These are phyloP conservation scores for Rubia balearica DNA, from an alignment of 305 asterid species.

Conservation along the genomic window DNA sequence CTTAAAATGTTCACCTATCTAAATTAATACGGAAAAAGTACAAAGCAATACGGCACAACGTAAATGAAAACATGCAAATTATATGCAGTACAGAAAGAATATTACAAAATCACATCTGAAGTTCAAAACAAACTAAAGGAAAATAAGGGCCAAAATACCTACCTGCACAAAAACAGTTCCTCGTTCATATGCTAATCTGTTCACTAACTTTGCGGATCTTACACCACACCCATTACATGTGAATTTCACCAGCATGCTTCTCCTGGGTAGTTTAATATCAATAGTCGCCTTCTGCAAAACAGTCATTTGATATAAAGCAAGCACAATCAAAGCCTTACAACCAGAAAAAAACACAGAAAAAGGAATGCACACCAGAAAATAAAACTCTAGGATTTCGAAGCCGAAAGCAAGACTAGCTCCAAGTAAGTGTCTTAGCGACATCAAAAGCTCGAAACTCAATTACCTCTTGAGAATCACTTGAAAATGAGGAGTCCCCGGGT, in stretches of 20 bases:
- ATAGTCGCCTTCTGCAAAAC: conserved; percentile 47
- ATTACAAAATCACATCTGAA: neutral
- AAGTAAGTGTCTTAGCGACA: too few relatives aligned
- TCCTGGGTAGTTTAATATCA: conserved; percentile 79
- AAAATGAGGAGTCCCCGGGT: conserved; percentile 28
- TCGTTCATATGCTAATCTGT: conserved; percentile 79
- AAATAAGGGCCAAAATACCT: conserved; percentile 11
- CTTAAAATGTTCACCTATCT: neutral
- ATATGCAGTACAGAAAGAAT: neutral
- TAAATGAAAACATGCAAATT: neutral
- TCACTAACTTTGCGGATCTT: conserved; percentile 59
- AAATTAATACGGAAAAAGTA: neutral
- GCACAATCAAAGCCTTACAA: neutral
- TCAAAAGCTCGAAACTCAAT: neutral
- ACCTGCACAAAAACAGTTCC: conserved; percentile 93
- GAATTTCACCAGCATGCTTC: conserved; percentile 67
- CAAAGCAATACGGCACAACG: neutral
- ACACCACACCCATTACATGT: conserved; percentile 71
- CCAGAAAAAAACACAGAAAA: neutral
- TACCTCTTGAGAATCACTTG: conserved; percentile 46
- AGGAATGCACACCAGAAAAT: neutral
- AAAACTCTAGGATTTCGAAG: neutral
- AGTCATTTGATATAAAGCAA: conserved; percentile 13
- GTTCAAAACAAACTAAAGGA: neutral
- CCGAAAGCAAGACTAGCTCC: neutral